Conservation (phyloP, 805 yeast genomes). For the Priceomyces fermenticarens region DNA sequence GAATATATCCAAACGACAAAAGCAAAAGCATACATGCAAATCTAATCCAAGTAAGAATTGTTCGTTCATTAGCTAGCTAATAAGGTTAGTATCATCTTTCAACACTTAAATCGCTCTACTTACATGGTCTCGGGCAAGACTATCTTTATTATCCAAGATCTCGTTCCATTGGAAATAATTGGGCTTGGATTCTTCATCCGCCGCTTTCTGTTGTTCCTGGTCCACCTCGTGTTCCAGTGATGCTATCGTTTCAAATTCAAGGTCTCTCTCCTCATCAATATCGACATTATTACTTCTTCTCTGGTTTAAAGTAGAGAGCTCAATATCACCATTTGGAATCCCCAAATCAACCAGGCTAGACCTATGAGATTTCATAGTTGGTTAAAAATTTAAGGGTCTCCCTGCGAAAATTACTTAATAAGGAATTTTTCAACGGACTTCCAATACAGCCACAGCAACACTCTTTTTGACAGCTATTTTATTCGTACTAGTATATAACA, state of each 20-base stretch:
- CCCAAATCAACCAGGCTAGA: background rate
- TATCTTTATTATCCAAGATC: conserved; percentile 24
- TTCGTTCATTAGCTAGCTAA: conserved; percentile 33
- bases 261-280: background rate
- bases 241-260: background rate
- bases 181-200: too few relatives aligned
- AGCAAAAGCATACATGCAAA: conserved; percentile 21
- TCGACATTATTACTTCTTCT: background rate
- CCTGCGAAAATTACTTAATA: too few relatives aligned
- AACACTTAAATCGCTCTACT: conserved; percentile 9
- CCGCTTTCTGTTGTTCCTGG: background rate
- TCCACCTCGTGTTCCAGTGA: background rate
- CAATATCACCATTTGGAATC: background rate
- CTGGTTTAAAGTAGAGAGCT: background rate
- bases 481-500: too few relatives aligned
- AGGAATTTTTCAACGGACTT: too few relatives aligned
- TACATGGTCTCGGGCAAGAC: conserved; percentile 40
- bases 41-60: conserved; percentile 29
- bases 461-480: too few relatives aligned
- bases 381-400: too few relatives aligned
- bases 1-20: conserved; percentile 21
- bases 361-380: too few relatives aligned
- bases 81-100: conserved; percentile 12
- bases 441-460: too few relatives aligned
- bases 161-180: background rate